phyloP scores from a whole-genome alignment of 139 green algal genomes.

The Pseudopediastrum boryanum region DNA sequence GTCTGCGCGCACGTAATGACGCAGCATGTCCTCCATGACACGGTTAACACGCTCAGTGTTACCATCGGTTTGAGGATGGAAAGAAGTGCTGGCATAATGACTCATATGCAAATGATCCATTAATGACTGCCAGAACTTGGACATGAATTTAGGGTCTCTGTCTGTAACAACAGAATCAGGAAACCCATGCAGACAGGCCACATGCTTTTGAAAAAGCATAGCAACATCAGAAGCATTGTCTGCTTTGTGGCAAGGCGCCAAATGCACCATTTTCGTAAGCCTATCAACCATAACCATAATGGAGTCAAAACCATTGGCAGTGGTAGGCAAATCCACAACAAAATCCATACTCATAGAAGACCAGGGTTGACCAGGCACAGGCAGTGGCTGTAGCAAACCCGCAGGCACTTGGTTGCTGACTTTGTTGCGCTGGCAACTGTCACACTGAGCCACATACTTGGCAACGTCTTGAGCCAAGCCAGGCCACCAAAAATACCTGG shows the following conservation, averaged over 20 bases:
- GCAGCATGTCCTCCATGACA: no score
- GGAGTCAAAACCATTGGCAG: slow-evolving; percentile 27
- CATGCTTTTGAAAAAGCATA: neutral
- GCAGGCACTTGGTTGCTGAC: neutral
- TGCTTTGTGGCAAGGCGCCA: slow-evolving; percentile 18
- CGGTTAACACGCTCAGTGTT: slow-evolving; percentile 73
- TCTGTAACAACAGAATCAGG: neutral
- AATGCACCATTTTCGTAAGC: slow-evolving; percentile 49
- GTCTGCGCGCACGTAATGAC: no score
- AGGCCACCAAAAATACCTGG: slow-evolving; percentile 1
- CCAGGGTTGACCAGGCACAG: slow-evolving; percentile 35
- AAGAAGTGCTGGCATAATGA: slow-evolving; percentile 6
- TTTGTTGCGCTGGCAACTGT: slow-evolving; percentile 39
- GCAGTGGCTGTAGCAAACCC: slow-evolving; percentile 33
- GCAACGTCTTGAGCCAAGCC: neutral
- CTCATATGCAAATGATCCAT: slow-evolving; percentile 29
- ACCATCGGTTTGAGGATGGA: slow-evolving; percentile 51
- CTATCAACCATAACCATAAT: slow-evolving; percentile 53
- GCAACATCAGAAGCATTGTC: neutral
- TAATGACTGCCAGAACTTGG: slow-evolving; percentile 4
- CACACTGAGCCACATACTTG: slow-evolving; percentile 20
- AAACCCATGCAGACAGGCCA: neutral
- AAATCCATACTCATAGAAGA: slow-evolving; percentile 40
- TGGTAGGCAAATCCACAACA: slow-evolving; percentile 41
- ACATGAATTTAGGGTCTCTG: neutral